A percentile compares a stretch with the other conserved stretches of the same genome.
Evolutionary conservation across 2,329 filamentous ascomycete genomes (phyloP).

Genomic region (Aspergillus uvarum): DNA sequence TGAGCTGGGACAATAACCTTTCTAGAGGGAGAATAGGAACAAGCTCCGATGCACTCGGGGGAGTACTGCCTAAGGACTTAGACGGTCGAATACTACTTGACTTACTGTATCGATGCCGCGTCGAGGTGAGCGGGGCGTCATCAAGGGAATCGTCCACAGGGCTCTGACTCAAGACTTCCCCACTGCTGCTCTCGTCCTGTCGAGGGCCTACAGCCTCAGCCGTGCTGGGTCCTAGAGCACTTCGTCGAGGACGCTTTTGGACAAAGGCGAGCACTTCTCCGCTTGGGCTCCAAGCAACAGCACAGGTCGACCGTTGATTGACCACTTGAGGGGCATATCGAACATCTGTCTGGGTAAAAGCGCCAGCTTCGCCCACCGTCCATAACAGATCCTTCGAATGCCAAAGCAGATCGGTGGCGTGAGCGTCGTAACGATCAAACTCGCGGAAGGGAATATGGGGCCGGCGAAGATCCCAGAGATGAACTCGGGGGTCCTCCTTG

Average conservation of each 20-base stretch:
- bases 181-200: slow-evolving; percentile 45
- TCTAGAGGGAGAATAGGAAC: slow-evolving; percentile 53
- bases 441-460: slow-evolving; percentile 63
- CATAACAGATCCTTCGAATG: slow-evolving; percentile 64
- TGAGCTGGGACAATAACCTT: slow-evolving; percentile 48
- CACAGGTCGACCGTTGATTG: slow-evolving; percentile 57
- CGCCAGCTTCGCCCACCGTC: slow-evolving; percentile 62
- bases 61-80: slow-evolving; percentile 56
- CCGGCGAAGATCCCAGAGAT: slow-evolving; percentile 65
- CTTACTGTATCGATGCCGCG: slow-evolving; percentile 49
- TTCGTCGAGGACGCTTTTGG: slow-evolving; percentile 51
- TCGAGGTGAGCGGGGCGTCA: slow-evolving; percentile 53
- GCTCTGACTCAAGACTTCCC: slow-evolving; percentile 52
- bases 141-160: slow-evolving; percentile 59
- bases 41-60: slow-evolving; percentile 49
- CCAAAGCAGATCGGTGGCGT: slow-evolving; percentile 62
- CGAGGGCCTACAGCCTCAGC: slow-evolving; percentile 42
- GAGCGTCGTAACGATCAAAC: slow-evolving; percentile 55
- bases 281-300: slow-evolving; percentile 57
- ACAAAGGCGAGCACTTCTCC: slow-evolving; percentile 57
- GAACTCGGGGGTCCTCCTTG: slow-evolving; percentile 59
- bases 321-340: slow-evolving; percentile 60
- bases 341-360: slow-evolving; percentile 63
- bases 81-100: slow-evolving; percentile 48
- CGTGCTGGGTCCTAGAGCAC: slow-evolving; percentile 41